Evolutionary conservation across 139 green algal genomes (phyloP), one percentile per base, ranked within the genome.

Genomic region (Picochlorum costavermella): DNA sequence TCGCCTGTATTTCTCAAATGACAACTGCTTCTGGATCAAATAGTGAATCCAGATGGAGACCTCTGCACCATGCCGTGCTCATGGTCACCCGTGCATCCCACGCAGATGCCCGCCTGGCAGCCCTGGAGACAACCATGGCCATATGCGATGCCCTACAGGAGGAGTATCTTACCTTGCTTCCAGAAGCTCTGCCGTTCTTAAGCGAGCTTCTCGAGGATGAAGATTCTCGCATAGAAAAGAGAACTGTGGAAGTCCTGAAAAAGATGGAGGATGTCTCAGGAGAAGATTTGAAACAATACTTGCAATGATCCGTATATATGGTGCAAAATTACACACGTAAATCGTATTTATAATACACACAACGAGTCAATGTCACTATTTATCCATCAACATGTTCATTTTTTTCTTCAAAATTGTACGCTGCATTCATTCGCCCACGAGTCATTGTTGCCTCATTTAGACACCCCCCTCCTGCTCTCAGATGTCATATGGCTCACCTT

Each of bases 131-230:
- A 2, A 56, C 26, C 6, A 56, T 16, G 11, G 57, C 59, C 31
- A 59, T 95, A 50, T 79, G 81, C 31, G 77, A 77, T 3, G 63
- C 76, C 5, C 67, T 96, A 72, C 53, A 74, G 6, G 87, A 97
- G 72, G 91, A 97, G 74, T 97, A 95, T 53, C 53, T 88, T 10
- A 62, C 77, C 17, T 65, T 91, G 62, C 73, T 92, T 43, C 77
- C 80, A 6, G 84, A 90, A 60, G 85, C 83, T 4, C 76, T 97
- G 49, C 91, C 89, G 10, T 95, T 95, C 64, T 20, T 97, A 45
- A 73, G 78, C 2, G 91, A 97, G 83, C 69, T 97, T 61, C 61
- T 97, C 57, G 91, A 97, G 60, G 91, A 96, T 53, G 30, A 51
- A 1, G 85, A 96, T 23, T 5, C 62, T 2, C 66, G 50, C 5